Evolutionary conservation across 129 eudicot genomes (phyloP), one percentile per base, ranked within the genome.

Genomic region (Tagetes erecta): DNA sequence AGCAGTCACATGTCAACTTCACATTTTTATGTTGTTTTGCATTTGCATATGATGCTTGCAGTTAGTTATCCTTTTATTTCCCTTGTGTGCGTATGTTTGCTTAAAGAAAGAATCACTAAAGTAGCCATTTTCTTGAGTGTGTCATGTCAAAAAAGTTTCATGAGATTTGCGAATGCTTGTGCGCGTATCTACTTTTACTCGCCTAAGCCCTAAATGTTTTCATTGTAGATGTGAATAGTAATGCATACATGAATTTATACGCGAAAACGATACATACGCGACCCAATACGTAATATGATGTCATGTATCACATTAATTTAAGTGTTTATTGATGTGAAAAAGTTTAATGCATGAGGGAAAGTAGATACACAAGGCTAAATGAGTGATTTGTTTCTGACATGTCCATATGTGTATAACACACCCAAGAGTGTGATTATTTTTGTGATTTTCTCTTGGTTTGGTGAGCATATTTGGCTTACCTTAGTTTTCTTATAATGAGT

Each of bases 401-500:
- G 52, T 4, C 52, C 13, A 47, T 53, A 53, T 14, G 6, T 5
- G 4, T 20, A 20, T 20, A 53, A 53, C 10, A 53, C 7, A 53
- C 9, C 59, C 8, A 53, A 53, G 31, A 20, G 5, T n/a, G 5
- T 53, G 33, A 20, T 53, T 53, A 53, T 53, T 53, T n/a, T 20
- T 34, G 6, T 20, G 34, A 6, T 55, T 55, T 51, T n/a, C 60
- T 55, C 60, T 58, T 37, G n/a, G 31, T 52, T 52, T 69, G 55
- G 63, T 14, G 45, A 70, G 74, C 74, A 70, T 70, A 44, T 69
- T 35, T 69, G 34, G 34, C 73, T 36, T 31, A 34, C 42, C 44
- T 34, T 27, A 0, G 12, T 31, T 34, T 45, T 46, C 12, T 34
- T 45, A 11, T 4, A 9, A 46, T 33, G 4, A 67, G 72, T 33